These are phyloP conservation scores for Porphyrellus cyaneotinctus DNA, from an alignment of 768 basidiomycete genomes.

Conservation along the genomic window DNA sequence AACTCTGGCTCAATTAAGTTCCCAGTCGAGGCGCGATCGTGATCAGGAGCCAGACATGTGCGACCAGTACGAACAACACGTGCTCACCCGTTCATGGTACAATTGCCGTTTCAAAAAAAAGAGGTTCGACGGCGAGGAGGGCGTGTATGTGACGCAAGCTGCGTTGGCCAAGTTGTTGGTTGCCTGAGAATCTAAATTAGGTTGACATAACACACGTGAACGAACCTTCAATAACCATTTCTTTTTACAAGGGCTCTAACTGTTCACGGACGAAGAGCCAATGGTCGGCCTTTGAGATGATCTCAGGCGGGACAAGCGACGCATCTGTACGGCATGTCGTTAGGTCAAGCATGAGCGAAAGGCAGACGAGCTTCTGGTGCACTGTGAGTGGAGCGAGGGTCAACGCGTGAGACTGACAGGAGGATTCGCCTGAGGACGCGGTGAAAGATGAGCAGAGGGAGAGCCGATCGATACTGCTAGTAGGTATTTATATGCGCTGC, in stretches of 20 bases:
- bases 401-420: no score
- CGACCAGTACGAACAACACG: neutral
- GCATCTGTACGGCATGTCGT: conserved; percentile 81
- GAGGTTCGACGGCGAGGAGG: conserved; percentile 58
- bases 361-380: no score
- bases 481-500: no score
- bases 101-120: conserved; percentile 60
- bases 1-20: no score
- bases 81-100: conserved; percentile 86
- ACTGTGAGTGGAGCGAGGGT: no score
- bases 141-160: conserved; percentile 74
- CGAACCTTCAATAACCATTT: conserved; percentile 60
- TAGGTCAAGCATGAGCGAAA: neutral
- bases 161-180: conserved; percentile 89
- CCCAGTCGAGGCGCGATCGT: neutral
- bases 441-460: no score
- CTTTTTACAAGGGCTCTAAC: conserved; percentile 55
- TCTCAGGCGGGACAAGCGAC: conserved; percentile 62
- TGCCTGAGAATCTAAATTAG: conserved; percentile 42
- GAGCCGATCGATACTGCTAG: no score
- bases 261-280: conserved; percentile 74
- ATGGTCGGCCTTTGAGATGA: conserved; percentile 72
- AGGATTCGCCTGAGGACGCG: no score
- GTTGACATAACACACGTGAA: conserved; percentile 2
- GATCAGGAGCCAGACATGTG: neutral